Base-by-base conservation (phyloP, 225 moss, liverwort and hornwort genomes). In the Thuidium tamariscinum region DNA sequence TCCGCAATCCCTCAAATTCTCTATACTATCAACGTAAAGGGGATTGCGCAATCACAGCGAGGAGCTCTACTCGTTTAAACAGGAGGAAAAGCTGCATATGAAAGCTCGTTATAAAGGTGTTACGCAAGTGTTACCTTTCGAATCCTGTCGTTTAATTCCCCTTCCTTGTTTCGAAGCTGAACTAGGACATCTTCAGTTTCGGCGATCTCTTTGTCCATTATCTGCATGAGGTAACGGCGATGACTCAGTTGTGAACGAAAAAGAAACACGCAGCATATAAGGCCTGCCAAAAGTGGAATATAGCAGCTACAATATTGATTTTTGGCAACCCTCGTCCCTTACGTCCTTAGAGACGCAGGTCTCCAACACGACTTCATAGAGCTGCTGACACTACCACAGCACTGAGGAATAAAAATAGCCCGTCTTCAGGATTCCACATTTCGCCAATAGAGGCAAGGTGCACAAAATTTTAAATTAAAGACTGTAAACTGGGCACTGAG, bases 161-260 rank as follows among this genome's bases (percentile, higher is more conserved):
- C 67, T 77, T 88, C 87, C 54, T 91, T 83, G 21, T 80, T 81
- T 88, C 77, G 91, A 60, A 93, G 81, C 39, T 77, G 89, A 36
- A 82, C 65, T 19, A 93, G 66, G 15, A 71, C 72, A 41, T 83
- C 61, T 49, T 93, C 90, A 7, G 83, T 85, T 86, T 88, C 80
- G 49, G 87, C 77, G 10, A 93, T 88, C 61, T 91, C 90, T 83
- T 78, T 90, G 80, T 93, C 93, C 85, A 93, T 88, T 77, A 76
- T 87, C 91, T 93, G 87, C 85, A 83, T 59, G 51, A 18, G 16
- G 37, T 29, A 21, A 76, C 15, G 46, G 68, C 80, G 17, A 74
- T 39, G 68, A 41, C 68, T 90, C 27, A 84, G 56, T 81, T 75
- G 61, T 63, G 32, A 80, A 48, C 60, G 18, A 15, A 54, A 74